phyloP scores from a whole-genome alignment of 257 asterid genomes.

The Verbascum thapsus region DNA sequence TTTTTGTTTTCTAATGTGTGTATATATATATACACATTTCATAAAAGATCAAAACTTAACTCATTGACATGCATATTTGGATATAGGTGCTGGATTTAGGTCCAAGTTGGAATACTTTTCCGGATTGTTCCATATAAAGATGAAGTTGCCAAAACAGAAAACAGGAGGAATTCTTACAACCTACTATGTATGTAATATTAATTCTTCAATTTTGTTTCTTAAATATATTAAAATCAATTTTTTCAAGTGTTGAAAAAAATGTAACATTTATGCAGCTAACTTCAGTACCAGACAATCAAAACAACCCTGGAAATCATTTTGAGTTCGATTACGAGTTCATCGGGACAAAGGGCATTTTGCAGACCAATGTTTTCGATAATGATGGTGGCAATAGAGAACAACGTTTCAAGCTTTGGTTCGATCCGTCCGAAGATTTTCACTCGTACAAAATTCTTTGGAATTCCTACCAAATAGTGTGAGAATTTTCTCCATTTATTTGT shows the following conservation, averaged over 20 bases:
- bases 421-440: constrained; percentile 63
- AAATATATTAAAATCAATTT: neutral
- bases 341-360: constrained; percentile 35
- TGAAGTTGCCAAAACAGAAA: constrained; percentile 40
- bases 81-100: constrained; percentile 49
- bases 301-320: constrained; percentile 25
- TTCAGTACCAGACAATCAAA: constrained; percentile 23
- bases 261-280: constrained; percentile 36
- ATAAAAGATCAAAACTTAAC: no score
- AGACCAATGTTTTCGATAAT: constrained; percentile 51
- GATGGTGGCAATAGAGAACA: constrained; percentile 57
- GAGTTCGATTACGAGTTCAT: constrained; percentile 45
- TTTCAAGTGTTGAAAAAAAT: no score
- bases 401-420: constrained; percentile 51
- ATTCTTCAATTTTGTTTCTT: neutral
- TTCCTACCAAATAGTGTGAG: constrained; percentile 48
- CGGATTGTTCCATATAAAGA: constrained; percentile 41
- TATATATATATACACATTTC: no score
- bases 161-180: constrained; percentile 43
- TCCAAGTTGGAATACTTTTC: constrained; percentile 41
- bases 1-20: no score
- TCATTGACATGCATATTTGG: no score
- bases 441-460: constrained; percentile 56
- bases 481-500: neutral
- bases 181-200: constrained; percentile 51